A percentile compares a stretch with the other conserved stretches of the same genome.
Conservation (phyloP, 192 early-diverging fungal species). For the Diversispora epigaea region DNA sequence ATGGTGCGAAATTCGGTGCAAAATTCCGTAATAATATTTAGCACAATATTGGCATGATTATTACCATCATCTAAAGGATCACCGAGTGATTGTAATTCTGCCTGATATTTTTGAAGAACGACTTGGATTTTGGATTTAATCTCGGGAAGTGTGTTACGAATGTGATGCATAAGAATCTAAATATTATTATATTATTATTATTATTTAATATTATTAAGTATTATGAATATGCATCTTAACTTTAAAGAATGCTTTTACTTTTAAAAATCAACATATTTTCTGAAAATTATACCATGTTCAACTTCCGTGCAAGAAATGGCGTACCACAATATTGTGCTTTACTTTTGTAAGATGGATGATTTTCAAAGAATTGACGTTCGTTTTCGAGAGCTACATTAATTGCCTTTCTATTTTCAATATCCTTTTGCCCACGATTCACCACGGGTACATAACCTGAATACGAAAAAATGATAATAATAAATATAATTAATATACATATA, state of each 20-base stretch:
- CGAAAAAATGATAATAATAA: not conserved
- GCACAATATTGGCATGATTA: conserved; percentile 81
- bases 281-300: conserved; percentile 76
- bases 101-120: conserved; percentile 78
- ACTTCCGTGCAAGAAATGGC: conserved; percentile 93
- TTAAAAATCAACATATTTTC: too few species aligned
- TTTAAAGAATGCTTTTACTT: too few species aligned
- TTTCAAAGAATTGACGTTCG: conserved; percentile 93
- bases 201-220: too few species aligned
- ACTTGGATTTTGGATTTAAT: conserved; percentile 97
- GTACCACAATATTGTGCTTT: conserved; percentile 99
- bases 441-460: conserved; percentile 93
- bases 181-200: too few species aligned
- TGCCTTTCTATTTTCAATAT: conserved; percentile 92
- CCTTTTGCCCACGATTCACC: conserved; percentile 97
- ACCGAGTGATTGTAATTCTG: conserved; percentile 86
- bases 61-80: conserved; percentile 83
- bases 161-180: conserved; percentile 99
- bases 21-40: conserved; percentile 99
- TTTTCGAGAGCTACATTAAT: conserved; percentile 86
- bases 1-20: conserved; percentile 94
- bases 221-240: too few species aligned
- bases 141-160: conserved; percentile 95
- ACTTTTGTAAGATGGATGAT: conserved; percentile 88
- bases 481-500: not conserved